phyloP scores from a whole-genome alignment of 441 rosid species.

The Populus hybrid region DNA sequence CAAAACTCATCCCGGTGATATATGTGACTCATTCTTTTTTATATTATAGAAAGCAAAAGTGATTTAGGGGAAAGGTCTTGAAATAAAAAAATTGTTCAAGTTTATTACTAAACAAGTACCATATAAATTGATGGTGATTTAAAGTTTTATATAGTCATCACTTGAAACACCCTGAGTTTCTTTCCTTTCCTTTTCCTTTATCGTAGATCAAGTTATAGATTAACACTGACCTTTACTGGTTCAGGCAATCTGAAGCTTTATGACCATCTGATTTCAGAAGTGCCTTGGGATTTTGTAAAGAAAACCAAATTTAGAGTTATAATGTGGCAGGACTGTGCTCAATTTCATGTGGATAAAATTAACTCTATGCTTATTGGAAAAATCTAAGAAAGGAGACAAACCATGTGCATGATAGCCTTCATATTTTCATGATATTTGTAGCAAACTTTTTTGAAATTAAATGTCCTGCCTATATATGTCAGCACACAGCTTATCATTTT shows the following conservation, averaged over 20 bases:
- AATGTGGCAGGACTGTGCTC: background rate
- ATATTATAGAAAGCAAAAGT: background rate
- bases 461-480: background rate
- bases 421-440: background rate
- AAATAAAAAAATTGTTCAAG: background rate
- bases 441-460: background rate
- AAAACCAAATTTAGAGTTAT: background rate
- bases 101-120: background rate
- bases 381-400: background rate
- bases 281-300: slow-evolving; percentile 1
- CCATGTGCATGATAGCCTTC: background rate
- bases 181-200: no score
- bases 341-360: background rate
- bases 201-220: background rate
- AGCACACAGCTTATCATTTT: background rate
- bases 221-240: background rate
- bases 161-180: background rate
- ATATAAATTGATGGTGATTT: background rate
- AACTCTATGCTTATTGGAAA: background rate
- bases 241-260: background rate
- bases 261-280: background rate
- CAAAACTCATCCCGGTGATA: slow-evolving; percentile 58
- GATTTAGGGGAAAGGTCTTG: background rate
- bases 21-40: slow-evolving; percentile 1
- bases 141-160: background rate